phyloP scores from a whole-genome alignment of 371 early-diverging fungal species.

The Apophysomyces variabilis region DNA sequence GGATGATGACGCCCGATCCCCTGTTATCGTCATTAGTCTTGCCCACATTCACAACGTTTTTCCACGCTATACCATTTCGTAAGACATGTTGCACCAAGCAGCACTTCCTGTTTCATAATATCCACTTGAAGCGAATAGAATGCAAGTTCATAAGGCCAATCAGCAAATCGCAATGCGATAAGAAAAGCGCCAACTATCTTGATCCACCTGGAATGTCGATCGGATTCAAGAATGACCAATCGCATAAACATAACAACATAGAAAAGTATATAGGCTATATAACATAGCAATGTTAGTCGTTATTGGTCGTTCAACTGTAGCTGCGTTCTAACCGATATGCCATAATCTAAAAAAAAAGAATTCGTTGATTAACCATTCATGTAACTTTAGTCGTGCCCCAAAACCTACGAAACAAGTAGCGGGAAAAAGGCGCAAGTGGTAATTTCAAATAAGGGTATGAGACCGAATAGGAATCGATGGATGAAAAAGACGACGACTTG shows the following conservation, averaged over 20 bases:
- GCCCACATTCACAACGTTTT: background rate
- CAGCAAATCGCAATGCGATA: conserved; percentile 44
- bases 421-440: conserved; percentile 46
- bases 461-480: conserved; percentile 46
- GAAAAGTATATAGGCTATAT: conserved; percentile 35
- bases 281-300: background rate
- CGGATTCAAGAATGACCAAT: conserved; percentile 40
- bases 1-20: conserved; percentile 49
- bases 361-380: background rate
- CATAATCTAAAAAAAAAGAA: conserved; percentile 27
- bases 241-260: conserved; percentile 50
- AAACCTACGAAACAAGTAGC: conserved; percentile 48
- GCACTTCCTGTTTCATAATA: conserved; percentile 30
- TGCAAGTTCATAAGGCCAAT: conserved; percentile 53
- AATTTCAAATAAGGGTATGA: conserved; percentile 52
- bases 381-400: background rate
- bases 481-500: conserved; percentile 45
- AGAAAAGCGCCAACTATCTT: conserved; percentile 35
- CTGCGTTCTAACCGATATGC: conserved; percentile 27
- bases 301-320: background rate
- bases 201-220: conserved; percentile 39
- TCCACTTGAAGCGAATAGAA: conserved; percentile 30
- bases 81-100: conserved; percentile 37
- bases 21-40: conserved; percentile 17
- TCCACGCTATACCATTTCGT: conserved; percentile 30